Base-by-base conservation (phyloP, 2,329 filamentous ascomycete genomes). In the Acarospora socialis region DNA sequence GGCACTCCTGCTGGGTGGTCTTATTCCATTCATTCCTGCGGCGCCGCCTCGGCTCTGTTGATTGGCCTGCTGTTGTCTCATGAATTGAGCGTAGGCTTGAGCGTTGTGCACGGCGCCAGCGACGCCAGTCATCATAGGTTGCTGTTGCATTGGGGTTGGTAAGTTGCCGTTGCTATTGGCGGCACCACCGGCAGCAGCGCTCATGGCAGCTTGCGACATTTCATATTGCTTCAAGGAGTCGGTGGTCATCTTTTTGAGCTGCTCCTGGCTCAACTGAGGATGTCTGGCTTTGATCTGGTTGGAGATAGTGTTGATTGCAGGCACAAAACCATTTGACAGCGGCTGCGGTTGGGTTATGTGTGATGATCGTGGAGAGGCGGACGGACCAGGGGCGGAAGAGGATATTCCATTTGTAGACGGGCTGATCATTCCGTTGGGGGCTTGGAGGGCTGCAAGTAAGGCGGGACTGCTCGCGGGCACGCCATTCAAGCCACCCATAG, bases 311-410 rank as follows among this genome's bases (percentile, higher is more conserved):
- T 62, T 66, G 36, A 73, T 65, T 6, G 63, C 62, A 9, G 68
- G 67, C 26, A 70, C 60, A 42, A 67, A 62, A 14, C 65, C 64
- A 29, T 57, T 66, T 14, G 61, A 66, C 25, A 70, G 55, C 33
- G 61, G 53, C 40, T 65, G 65, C 3, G 63, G 57, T 32, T 62
- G 60, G 12, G 50, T 41, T 4, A 17, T 28, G 19, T 38, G 35
- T 9, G 30, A 52, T 49, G 63, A 56, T 10, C 59, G 60, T 33
- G 61, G 61, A n/a, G 61, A 64, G 16, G 57, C 52, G 12, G 55
- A 55, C 8, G 58, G 56, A 10, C 55, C 55, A 40, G 57, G 56
- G 10, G 52, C 46, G 16, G 45, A 39, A 13, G 50, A 50, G 23
- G 45, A 39, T 21, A 49, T 50, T 20, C 56, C 41, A 22, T 42